A percentile compares a stretch with the other conserved stretches of the same genome.
These are phyloP conservation scores for Hygrophorus pudorinus DNA, from an alignment of 768 basidiomycete species.

Conservation along the genomic window DNA sequence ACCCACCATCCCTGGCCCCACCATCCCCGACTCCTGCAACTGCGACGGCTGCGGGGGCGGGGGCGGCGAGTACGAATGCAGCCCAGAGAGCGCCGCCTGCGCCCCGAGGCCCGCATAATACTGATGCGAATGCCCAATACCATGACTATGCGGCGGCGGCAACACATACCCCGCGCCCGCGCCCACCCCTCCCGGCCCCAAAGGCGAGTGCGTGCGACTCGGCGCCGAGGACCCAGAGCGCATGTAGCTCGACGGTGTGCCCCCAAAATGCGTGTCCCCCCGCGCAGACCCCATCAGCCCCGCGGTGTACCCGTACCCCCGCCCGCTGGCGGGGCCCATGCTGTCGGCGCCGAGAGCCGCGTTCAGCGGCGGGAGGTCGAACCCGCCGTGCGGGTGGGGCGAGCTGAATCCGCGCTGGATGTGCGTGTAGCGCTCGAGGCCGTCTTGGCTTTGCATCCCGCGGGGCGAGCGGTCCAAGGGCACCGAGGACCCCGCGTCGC, in stretches of 20 bases:
- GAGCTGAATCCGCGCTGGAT: conserved; percentile 8
- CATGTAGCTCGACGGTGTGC: conserved; percentile 45
- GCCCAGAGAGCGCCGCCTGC: neutral
- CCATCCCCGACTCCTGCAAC: neutral
- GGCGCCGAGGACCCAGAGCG: conserved; percentile 58
- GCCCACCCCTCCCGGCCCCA: conserved; percentile 34
- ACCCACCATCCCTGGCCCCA: neutral
- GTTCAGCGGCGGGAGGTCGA: conserved; percentile 51
- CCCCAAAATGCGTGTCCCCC: conserved; percentile 22
- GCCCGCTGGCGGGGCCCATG: conserved; percentile 9
- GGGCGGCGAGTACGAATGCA: neutral
- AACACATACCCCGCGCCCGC: conserved; percentile 30
- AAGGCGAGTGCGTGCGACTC: conserved; percentile 64
- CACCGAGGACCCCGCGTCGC: neutral
- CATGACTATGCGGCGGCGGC: conserved; percentile 24
- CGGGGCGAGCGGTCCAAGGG: conserved; percentile 2
- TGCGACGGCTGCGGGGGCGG: neutral
- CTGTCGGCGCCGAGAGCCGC: conserved; percentile 27
- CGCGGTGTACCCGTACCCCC: neutral
- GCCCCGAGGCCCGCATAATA: conserved; percentile 10
- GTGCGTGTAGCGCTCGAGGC: conserved; percentile 2
- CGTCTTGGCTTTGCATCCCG: neutral
- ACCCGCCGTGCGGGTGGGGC: conserved; percentile 27
- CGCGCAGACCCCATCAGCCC: too few relatives aligned
- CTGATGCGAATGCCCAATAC: conserved; percentile 2